These are phyloP conservation scores for Globisporangium cederbergense DNA, from an alignment of 352 stramenopile genomes.

Conservation along the genomic window DNA sequence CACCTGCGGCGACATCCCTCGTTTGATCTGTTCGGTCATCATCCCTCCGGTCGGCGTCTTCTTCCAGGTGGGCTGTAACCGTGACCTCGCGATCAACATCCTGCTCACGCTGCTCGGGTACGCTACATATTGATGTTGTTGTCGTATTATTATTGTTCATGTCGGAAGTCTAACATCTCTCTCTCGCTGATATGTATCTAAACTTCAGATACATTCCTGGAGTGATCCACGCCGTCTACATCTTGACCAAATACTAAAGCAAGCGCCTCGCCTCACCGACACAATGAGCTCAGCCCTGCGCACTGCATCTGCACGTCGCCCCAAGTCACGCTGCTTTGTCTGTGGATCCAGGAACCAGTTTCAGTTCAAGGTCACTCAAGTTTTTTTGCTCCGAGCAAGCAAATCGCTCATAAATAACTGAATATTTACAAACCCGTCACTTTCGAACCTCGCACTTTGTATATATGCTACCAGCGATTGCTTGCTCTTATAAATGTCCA, in stretches of 20 bases:
- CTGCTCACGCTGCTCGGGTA: constrained; percentile 62
- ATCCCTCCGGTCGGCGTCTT: constrained; percentile 36
- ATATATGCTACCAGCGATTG: too few relatives aligned
- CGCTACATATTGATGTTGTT: neutral
- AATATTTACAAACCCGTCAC: too few relatives aligned
- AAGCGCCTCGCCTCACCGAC: too few relatives aligned
- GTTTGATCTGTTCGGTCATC: constrained; percentile 62
- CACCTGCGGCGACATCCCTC: constrained; percentile 63
- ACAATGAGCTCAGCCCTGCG: too few relatives aligned
- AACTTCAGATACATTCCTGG: constrained; percentile 52
- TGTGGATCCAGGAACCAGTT: too few relatives aligned
- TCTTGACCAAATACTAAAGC: constrained; percentile 53
- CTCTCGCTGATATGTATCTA: neutral
- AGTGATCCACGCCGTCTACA: constrained; percentile 73
- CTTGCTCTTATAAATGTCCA: too few relatives aligned
- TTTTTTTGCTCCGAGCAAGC: too few relatives aligned
- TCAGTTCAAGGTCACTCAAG: too few relatives aligned
- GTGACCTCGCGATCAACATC: constrained; percentile 57
- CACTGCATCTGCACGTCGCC: too few relatives aligned
- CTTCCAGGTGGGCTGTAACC: constrained; percentile 35
- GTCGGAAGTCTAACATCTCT: neutral
- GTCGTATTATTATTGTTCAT: neutral
- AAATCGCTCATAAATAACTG: too few relatives aligned
- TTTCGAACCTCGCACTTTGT: too few relatives aligned
- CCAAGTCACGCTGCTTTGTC: too few relatives aligned